phyloP scores from a whole-genome alignment of 2,329 filamentous ascomycete genomes.

The Fusarium sp. region DNA sequence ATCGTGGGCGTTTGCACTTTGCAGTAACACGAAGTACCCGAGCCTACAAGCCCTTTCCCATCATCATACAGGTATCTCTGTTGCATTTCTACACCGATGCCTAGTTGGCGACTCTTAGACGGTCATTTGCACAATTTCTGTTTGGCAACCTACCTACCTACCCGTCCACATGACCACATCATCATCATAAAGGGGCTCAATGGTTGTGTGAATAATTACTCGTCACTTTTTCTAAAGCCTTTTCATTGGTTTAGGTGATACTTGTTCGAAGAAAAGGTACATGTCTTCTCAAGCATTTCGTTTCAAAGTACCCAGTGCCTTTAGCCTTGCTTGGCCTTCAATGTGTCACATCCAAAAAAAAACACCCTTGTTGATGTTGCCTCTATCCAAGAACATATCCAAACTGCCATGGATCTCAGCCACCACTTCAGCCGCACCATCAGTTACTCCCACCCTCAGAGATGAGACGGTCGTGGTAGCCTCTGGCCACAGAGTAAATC shows the following conservation, averaged over 20 bases:
- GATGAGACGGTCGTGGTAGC: not conserved
- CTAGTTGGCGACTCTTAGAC: not conserved
- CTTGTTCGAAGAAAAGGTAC: not conserved
- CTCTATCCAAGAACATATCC: not conserved
- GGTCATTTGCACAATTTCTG: not conserved
- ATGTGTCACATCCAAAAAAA: not conserved
- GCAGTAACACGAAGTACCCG: not conserved
- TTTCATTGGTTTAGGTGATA: not conserved
- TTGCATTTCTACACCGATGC: not conserved
- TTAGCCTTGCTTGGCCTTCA: not conserved
- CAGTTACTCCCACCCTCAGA: not conserved
- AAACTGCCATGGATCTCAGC: not conserved
- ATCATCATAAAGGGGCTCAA: not conserved
- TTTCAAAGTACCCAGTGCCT: not conserved
- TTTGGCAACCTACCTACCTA: not conserved
- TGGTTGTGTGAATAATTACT: not conserved
- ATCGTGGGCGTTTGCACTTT: not conserved
- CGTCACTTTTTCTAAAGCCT: not conserved
- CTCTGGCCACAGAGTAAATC: conserved; percentile 1
- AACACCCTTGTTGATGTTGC: not conserved
- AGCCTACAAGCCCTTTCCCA: not conserved
- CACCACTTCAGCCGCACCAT: not conserved
- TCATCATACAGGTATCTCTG: not conserved
- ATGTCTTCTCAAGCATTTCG: not conserved
- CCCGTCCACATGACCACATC: not conserved